Conservation (phyloP, 2,329 filamentous ascomycete species). For the Fusarium nygamai region DNA sequence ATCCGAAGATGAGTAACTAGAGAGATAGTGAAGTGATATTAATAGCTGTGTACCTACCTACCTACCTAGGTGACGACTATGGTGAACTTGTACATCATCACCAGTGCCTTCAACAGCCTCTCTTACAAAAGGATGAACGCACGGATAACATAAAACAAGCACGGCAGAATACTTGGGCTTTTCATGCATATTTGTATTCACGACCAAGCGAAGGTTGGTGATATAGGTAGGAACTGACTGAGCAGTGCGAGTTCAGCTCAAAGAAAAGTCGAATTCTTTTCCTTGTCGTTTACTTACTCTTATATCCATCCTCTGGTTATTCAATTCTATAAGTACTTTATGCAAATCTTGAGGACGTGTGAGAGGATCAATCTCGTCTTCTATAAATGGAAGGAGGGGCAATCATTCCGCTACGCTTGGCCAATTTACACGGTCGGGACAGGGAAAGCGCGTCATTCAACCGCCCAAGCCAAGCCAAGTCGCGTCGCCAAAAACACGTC, state of each 20-base stretch:
- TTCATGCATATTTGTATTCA: neutral
- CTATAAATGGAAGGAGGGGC: conserved; percentile 32
- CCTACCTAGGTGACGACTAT: neutral
- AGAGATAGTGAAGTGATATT: neutral
- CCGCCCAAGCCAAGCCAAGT: conserved; percentile 7
- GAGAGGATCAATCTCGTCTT: neutral
- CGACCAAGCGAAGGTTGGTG: neutral
- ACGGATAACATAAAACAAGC: neutral
- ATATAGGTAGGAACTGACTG: neutral
- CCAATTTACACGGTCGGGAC: conserved; percentile 26
- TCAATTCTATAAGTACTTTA: neutral
- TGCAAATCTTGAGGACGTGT: neutral
- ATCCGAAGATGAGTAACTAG: neutral
- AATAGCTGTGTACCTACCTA: neutral
- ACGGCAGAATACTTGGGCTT: neutral
- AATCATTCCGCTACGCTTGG: neutral
- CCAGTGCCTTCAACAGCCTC: neutral
- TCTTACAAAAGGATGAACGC: neutral
- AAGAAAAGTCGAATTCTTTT: neutral
- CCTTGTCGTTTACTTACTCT: neutral
- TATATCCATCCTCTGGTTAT: neutral
- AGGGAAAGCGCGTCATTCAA: conserved; percentile 37
- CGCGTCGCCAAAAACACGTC: conserved; percentile 46
- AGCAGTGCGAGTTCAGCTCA: neutral
- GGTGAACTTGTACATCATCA: neutral